Evolutionary conservation across 106 monocot species (phyloP).

Genomic region (Hemerocallis citrina): DNA sequence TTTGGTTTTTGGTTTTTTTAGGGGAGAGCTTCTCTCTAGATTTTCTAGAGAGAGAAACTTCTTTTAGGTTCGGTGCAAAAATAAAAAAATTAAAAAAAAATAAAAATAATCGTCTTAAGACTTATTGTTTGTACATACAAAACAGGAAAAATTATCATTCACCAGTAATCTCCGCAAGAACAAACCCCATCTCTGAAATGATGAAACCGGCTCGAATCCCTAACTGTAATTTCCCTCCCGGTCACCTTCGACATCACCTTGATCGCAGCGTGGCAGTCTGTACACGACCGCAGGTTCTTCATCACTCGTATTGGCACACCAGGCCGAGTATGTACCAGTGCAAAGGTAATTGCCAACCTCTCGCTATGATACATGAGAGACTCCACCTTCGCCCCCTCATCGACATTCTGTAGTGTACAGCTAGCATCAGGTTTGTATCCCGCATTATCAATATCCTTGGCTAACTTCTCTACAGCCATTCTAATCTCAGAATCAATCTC

Average conservation of each 20-base stretch:
- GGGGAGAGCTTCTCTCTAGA: too few species aligned
- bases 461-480: slow-evolving; percentile 24
- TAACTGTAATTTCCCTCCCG: slow-evolving; percentile 51
- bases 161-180: slow-evolving; percentile 82
- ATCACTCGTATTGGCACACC: slow-evolving; percentile 59
- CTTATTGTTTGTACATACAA: too few species aligned
- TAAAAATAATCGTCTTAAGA: too few species aligned
- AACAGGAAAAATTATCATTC: too few species aligned
- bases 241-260: slow-evolving; percentile 59
- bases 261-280: slow-evolving; percentile 48
- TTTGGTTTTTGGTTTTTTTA: too few species aligned
- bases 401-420: slow-evolving; percentile 56
- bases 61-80: too few species aligned
- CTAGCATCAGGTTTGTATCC: slow-evolving; percentile 56
- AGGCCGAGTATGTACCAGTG: slow-evolving; percentile 33
- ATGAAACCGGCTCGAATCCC: slow-evolving; percentile 68
- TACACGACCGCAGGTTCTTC: slow-evolving; percentile 75
- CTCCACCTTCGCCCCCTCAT: slow-evolving; percentile 49
- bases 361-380: slow-evolving; percentile 77
- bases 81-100: too few species aligned
- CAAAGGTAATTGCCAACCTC: slow-evolving; percentile 66
- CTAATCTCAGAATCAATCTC: slow-evolving; percentile 23
- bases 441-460: slow-evolving; percentile 37
- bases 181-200: slow-evolving; percentile 72
- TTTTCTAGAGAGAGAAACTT: too few species aligned